Base-by-base conservation (phyloP, 2,329 filamentous ascomycete species). In the Xylaria sp. region DNA sequence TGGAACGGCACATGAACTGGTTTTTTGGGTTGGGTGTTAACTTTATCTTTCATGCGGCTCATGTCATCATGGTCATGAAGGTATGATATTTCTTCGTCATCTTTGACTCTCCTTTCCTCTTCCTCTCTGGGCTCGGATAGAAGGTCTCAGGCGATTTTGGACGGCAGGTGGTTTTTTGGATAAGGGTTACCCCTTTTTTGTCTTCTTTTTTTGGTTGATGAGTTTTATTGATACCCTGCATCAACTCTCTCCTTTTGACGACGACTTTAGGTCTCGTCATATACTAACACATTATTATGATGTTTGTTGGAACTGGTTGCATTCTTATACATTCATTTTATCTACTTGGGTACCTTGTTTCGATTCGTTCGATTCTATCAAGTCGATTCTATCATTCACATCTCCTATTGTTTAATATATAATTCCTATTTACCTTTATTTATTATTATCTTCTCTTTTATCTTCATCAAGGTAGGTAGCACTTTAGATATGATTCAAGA, bases 151-250 rank as follows among this genome's bases (percentile, higher is more conserved):
- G n/a, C n/a, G n/a, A n/a, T n/a, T n/a, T n/a, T n/a, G n/a, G n/a
- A n/a, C n/a, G n/a, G n/a, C n/a, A n/a, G n/a, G n/a, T n/a, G n/a
- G n/a, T n/a, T 33, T 25, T 12, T 21, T 17, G 46, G 47, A 52
- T 38, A 40, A 8, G 21, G 45, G 31, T 23, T 52, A 25, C 33
- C 15, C 5, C 23, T 40, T 35, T 33, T 35, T 21, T 37, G 14
- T 17, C 28, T 23, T 50, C 28, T 14, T 31, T 23, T 21, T 33
- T 47, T 43, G 28, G 9, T 4, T 31, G 28, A 4, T n/a, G 21
- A 43, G 43, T 54, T 50, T 43, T n/a, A n/a, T 54, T 59, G 60
- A 62, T 62, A 62, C 60, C 60, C 60, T 54, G 31, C 46, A 45
- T 21, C 33, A 28, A 8, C 21, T 40, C 21, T 40, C 21, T 7